These are phyloP conservation scores for Sclerotinia minor DNA, from an alignment of 2,329 filamentous ascomycete genomes.

Conservation along the genomic window DNA sequence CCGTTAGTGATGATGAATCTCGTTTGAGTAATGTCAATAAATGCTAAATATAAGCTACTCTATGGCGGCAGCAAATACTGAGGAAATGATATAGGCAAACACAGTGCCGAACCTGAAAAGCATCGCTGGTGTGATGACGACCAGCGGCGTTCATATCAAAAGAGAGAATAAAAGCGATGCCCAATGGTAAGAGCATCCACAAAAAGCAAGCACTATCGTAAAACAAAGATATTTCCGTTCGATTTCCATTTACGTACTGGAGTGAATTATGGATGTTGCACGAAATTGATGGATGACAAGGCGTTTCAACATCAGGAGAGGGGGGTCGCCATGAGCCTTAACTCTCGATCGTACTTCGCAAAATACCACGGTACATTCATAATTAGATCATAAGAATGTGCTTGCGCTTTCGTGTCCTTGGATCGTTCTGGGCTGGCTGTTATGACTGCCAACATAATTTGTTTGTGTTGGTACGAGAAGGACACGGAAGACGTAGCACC, in stretches of 20 bases:
- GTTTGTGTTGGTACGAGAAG: no score
- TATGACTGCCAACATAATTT: neutral
- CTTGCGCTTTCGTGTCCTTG: neutral
- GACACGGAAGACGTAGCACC: no score
- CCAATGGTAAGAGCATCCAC: neutral
- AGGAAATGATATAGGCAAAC: slow-evolving; percentile 26
- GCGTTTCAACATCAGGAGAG: neutral
- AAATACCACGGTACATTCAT: neutral
- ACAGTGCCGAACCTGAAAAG: slow-evolving; percentile 27
- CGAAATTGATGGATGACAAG: neutral
- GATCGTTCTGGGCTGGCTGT: neutral
- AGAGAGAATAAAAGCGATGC: slow-evolving; percentile 28
- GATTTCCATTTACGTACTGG: neutral
- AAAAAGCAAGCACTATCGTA: neutral
- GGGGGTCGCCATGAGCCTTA: neutral
- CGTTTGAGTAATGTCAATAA: slow-evolving; percentile 27
- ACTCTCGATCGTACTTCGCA: neutral
- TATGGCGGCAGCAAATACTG: slow-evolving; percentile 22
- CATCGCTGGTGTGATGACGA: slow-evolving; percentile 22
- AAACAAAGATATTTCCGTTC: neutral
- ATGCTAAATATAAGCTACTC: slow-evolving; percentile 26
- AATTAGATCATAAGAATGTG: neutral
- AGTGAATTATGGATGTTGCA: neutral
- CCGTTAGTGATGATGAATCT: slow-evolving; percentile 19
- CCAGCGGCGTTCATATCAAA: slow-evolving; percentile 19